Evolutionary conservation across 768 basidiomycete species (phyloP).

Genomic region (Pulveroboletus sp.): DNA sequence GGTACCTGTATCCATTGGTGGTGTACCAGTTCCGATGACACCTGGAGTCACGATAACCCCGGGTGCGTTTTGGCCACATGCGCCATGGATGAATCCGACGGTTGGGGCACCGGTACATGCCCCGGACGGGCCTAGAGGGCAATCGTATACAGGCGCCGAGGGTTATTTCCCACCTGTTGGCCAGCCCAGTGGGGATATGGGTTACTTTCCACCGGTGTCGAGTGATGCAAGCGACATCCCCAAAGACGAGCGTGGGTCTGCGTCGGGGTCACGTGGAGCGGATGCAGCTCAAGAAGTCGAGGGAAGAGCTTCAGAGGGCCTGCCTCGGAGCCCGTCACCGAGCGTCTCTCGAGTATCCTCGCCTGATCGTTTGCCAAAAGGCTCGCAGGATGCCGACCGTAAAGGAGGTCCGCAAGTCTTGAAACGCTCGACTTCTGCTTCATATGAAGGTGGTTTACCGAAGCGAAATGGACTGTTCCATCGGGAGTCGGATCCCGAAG

Average conservation of each 20-base stretch:
- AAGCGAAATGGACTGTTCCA: conserved; percentile 28
- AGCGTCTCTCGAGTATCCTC: conserved; percentile 3
- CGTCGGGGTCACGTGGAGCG: background rate
- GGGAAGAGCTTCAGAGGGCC: conserved; percentile 6
- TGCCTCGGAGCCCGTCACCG: conserved; percentile 7
- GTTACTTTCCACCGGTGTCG: conserved; percentile 43
- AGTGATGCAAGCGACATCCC: conserved; percentile 35
- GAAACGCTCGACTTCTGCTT: conserved; percentile 29
- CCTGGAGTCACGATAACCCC: conserved; percentile 58
- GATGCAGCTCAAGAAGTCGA: background rate
- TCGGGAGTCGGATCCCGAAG: conserved; percentile 29
- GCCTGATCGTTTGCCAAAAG: conserved; percentile 4
- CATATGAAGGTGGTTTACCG: conserved; percentile 21
- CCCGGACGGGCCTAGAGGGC: conserved; percentile 13
- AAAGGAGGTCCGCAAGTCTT: conserved; percentile 18
- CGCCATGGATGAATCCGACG: conserved; percentile 54
- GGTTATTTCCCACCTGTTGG: conserved; percentile 43
- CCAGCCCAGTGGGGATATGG: conserved; percentile 19
- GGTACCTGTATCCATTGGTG: conserved; percentile 19
- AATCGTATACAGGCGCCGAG: conserved; percentile 12
- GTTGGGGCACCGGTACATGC: conserved; percentile 54
- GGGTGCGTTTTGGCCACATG: conserved; percentile 64
- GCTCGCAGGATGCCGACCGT: conserved; percentile 12
- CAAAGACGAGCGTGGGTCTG: conserved; percentile 19
- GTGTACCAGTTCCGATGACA: conserved; percentile 24